A percentile compares a stretch with the other conserved stretches of the same genome.
phyloP scores from a whole-genome alignment of 2,329 filamentous ascomycete species.

The Trichoderma sp. region DNA sequence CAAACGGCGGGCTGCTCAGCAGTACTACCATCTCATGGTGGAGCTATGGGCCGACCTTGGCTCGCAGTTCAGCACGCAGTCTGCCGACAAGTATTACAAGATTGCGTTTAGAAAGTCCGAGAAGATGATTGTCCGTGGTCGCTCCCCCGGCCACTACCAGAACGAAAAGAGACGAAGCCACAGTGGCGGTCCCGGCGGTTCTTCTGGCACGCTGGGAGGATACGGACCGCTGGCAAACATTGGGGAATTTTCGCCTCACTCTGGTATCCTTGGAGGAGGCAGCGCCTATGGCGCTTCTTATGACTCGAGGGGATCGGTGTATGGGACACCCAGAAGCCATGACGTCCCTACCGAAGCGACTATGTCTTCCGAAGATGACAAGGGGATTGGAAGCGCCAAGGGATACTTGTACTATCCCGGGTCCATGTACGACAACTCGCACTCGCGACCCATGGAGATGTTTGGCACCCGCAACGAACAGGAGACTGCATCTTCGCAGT shows the following conservation, averaged over 20 bases:
- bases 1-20: constrained; percentile 83
- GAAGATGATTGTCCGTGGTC: constrained; percentile 82
- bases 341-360: constrained; percentile 50
- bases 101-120: constrained; percentile 70
- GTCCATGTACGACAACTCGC: constrained; percentile 49
- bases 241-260: constrained; percentile 27
- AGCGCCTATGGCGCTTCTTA: constrained; percentile 2
- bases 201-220: constrained; percentile 58
- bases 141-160: constrained; percentile 78
- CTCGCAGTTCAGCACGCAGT: constrained; percentile 29
- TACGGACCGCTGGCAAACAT: constrained; percentile 27
- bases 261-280: constrained; percentile 7
- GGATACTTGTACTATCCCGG: constrained; percentile 55
- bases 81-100: constrained; percentile 59
- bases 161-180: constrained; percentile 65
- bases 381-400: constrained; percentile 47
- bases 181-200: constrained; percentile 64
- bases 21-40: constrained; percentile 88
- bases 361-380: constrained; percentile 51
- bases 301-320: constrained; percentile 11
- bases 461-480: constrained; percentile 41
- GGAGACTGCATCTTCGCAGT: constrained; percentile 34
- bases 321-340: constrained; percentile 39
- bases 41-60: constrained; percentile 74
- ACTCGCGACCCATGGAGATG: constrained; percentile 49